phyloP scores from a whole-genome alignment of 2,329 filamentous ascomycete species.

The Rhynchosporium graminicola region DNA sequence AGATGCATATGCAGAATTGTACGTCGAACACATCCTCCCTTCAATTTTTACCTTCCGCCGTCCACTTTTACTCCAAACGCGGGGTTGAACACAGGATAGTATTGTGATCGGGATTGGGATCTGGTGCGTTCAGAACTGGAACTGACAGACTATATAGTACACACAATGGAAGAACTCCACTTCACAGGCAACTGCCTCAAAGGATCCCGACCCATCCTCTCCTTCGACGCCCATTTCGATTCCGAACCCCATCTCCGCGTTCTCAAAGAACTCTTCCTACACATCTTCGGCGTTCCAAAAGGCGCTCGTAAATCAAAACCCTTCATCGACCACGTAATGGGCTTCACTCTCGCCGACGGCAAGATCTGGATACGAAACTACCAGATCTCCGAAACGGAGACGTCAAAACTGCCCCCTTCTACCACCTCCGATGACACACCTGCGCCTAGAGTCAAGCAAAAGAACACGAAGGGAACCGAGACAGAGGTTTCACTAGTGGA shows the following conservation, averaged over 20 bases:
- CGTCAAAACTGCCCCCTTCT: slow-evolving; percentile 48
- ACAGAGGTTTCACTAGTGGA: slow-evolving; percentile 84
- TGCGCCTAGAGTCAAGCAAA: slow-evolving; percentile 49
- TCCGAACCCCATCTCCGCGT: slow-evolving; percentile 75
- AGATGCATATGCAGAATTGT: slow-evolving; percentile 78
- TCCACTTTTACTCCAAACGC: neutral
- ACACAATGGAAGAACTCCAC: slow-evolving; percentile 95
- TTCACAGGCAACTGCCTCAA: slow-evolving; percentile 97
- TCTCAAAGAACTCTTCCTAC: slow-evolving; percentile 86
- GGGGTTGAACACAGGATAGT: no score
- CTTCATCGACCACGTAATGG: slow-evolving; percentile 94
- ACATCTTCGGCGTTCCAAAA: slow-evolving; percentile 90
- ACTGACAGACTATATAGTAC: slow-evolving; percentile 55
- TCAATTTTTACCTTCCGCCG: neutral
- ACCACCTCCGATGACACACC: slow-evolving; percentile 47
- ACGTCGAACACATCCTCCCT: slow-evolving; percentile 23
- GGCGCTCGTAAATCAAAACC: slow-evolving; percentile 88
- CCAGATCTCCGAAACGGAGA: slow-evolving; percentile 83
- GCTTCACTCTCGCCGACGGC: slow-evolving; percentile 85
- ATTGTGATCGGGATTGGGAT: neutral
- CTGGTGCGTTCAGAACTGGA: neutral
- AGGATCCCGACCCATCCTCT: slow-evolving; percentile 85
- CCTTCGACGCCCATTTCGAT: slow-evolving; percentile 88
- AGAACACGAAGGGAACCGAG: slow-evolving; percentile 55
- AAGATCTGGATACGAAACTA: slow-evolving; percentile 97